Conservation (phyloP, 305 asterid species). For the Andrographis paniculata region DNA sequence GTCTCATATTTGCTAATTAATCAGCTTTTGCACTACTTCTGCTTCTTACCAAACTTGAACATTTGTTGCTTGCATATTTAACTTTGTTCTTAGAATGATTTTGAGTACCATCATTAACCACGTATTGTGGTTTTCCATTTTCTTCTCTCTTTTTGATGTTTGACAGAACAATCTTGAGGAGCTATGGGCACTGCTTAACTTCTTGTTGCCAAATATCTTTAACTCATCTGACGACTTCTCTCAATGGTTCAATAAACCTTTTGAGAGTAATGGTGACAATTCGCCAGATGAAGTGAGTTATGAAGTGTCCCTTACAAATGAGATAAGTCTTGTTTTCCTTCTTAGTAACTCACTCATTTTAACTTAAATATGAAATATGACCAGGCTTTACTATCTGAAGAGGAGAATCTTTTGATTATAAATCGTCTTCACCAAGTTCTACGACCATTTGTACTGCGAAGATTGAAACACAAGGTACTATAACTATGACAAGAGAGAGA, state of each 20-base stretch:
- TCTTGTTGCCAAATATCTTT: constrained; percentile 93
- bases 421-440: constrained; percentile 99
- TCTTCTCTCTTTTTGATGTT: constrained; percentile 14
- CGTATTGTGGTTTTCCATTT: constrained; percentile 2
- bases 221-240: constrained; percentile 98
- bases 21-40: constrained; percentile 6
- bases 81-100: constrained; percentile 8
- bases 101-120: constrained; percentile 4
- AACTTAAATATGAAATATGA: constrained; percentile 18
- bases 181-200: constrained; percentile 97
- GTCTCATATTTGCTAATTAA: constrained; percentile 27
- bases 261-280: constrained; percentile 87
- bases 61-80: constrained; percentile 10
- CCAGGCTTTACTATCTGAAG: constrained; percentile 95
- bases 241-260: constrained; percentile 99
- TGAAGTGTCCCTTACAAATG: constrained; percentile 5
- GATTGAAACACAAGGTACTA: constrained; percentile 97
- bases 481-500: too few relatives aligned
- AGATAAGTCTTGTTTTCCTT: constrained; percentile 11
- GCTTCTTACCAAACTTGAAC: constrained; percentile 4
- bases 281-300: constrained; percentile 74
- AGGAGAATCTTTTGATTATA: constrained; percentile 95
- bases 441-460: constrained; percentile 96
- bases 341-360: constrained; percentile 9
- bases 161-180: constrained; percentile 97